Evolutionary conservation across 225 moss, liverwort and hornwort species (phyloP).

Genomic region (Physcomitrium patens): DNA sequence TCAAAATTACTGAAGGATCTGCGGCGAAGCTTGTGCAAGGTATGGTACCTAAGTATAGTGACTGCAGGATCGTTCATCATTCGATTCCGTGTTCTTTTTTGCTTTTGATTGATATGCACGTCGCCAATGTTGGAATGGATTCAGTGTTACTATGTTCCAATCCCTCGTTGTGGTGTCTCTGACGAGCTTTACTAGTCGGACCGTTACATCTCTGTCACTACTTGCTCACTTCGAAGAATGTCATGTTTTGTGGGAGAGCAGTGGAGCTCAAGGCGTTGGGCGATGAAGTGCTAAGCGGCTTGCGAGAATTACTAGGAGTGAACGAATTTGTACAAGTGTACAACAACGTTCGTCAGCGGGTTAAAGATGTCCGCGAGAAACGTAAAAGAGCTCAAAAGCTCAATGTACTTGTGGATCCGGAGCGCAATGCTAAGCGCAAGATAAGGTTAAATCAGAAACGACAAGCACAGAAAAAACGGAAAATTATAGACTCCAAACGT

Average conservation of each 20-base stretch:
- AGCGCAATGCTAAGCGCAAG: conserved; percentile 89
- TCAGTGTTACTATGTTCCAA: not conserved
- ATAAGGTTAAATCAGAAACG: conserved; percentile 76
- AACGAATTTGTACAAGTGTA: conserved; percentile 72
- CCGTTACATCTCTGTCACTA: not conserved
- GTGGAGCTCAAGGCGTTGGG: conserved; percentile 79
- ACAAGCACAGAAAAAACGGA: conserved; percentile 87
- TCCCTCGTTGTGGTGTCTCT: not conserved
- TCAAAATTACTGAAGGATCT: conserved; percentile 85
- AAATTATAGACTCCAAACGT: conserved; percentile 63
- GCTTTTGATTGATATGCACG: not conserved
- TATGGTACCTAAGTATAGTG: conserved; percentile 24
- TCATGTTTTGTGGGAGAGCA: conserved; percentile 31
- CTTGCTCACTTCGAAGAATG: not conserved
- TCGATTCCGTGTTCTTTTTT: not conserved
- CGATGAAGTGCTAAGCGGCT: conserved; percentile 62
- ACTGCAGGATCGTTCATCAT: not conserved
- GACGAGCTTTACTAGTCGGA: not conserved
- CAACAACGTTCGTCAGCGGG: conserved; percentile 68
- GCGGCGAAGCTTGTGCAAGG: conserved; percentile 86
- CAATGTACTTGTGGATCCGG: conserved; percentile 85
- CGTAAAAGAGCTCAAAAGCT: conserved; percentile 78
- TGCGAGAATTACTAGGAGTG: conserved; percentile 77
- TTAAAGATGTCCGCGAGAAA: conserved; percentile 70
- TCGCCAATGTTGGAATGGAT: no score